Evolutionary conservation across 2,329 filamentous ascomycete species (phyloP), one percentile per base, ranked within the genome.

Genomic region (Colletotrichum chrysophilum): DNA sequence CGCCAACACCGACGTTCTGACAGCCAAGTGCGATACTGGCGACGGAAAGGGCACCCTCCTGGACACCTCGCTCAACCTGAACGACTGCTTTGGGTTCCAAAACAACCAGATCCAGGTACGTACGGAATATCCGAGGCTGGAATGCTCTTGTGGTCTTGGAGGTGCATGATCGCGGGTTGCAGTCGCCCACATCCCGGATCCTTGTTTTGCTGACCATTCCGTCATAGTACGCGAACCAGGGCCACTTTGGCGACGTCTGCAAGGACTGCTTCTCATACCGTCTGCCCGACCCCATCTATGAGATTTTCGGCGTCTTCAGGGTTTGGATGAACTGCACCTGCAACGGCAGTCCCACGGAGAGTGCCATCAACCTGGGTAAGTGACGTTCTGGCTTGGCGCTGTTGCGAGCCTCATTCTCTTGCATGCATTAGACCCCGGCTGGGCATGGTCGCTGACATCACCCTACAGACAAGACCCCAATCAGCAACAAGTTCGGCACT

Each of bases 191-290:
- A 56, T 67, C 48, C 43, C 65, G 65, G 64, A 30, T 61, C 58
- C 28, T 21, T 30, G 58, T 30, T 61, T 61, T 28, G 21, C 43
- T 71, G 30, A 34, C 70, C 6, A 12, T n/a, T 68, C 13, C 18
- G 16, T 60, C 34, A 12, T n/a, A 77, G 69, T 75, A 43, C 48
- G 36, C 21, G 36, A 72, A 48, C 66, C 67, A 72, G 13, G 77
- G 76, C 43, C 67, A 78, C 32, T 76, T 76, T 21, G 77, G 78
- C 16, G 81, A 82, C 18, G 79, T 77, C 67, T 84, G 82, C 77
- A 62, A 66, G 28, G 73, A 71, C 9, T 75, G 75, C 28, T 64
- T 74, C 52, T 71, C 66, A 6, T 69, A 76, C 55, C 64, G 82
- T 24, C 43, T 77, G 14, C 64, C 43, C 8, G 67, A 77, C 34